Evolutionary conservation across 2,329 filamentous ascomycete species (phyloP), one percentile per base, ranked within the genome.

Genomic region (Trichoderma koningii): DNA sequence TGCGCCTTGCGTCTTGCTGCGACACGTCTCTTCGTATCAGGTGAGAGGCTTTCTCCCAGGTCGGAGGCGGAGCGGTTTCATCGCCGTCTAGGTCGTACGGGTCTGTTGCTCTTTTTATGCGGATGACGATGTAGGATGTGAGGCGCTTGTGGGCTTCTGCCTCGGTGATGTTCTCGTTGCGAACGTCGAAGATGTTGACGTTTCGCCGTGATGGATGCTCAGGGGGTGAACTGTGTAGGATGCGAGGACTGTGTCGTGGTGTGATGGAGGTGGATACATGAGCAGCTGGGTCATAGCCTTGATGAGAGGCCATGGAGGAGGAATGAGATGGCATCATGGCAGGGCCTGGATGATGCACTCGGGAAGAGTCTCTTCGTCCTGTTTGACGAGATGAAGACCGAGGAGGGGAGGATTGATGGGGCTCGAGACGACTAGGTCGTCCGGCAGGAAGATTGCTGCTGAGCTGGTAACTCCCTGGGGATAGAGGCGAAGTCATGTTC

Each of bases 81-180:
- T 79, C 72, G 7, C 76, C 71, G 66, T 80, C 77, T 47, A 77
- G 71, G 17, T 71, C 71, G n/a, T 74, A 70, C 14, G 71, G 68
- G 47, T 71, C 72, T 12, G 69, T 56, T 21, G 73, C 67, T 71
- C 78, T 82, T 66, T 82, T 77, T 55, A 83, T 77, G 1, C 78
- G 79, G 53, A 78, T 72, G 17, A 80, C 74, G 34, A 73, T 55
- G 66, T 78, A 81, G 1, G 76, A 74, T 0, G 81, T 79, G 15
- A 82, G 75, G 3, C 68, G 65, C 3, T 78, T 75, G 5, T 72
- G 74, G 51, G 79, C 79, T 14, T 80, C 74, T 6, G 74, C 72
- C 26, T 79, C 74, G 1, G 76, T 79, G 61, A 76, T 68, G 17
- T 71, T 70, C 47, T 79, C 76, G 9, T 72, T 66, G 34, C 76